Evolutionary conservation across 2,329 filamentous ascomycete genomes (phyloP).

Genomic region (Talaromyces atroroseus): DNA sequence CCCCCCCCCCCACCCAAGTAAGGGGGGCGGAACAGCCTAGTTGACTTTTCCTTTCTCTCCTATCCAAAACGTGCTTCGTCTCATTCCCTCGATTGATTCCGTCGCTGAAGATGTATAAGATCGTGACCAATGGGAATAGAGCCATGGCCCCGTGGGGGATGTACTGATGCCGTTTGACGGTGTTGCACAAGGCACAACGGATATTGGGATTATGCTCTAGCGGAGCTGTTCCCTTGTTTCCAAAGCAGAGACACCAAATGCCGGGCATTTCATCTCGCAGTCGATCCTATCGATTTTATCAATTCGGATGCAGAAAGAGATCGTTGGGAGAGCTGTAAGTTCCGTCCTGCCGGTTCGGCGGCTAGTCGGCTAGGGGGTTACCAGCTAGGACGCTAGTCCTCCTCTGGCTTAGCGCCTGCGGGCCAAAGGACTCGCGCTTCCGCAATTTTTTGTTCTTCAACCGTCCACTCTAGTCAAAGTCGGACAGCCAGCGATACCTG

Average conservation of each 20-base stretch:
- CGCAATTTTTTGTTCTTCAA: neutral
- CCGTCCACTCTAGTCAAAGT: neutral
- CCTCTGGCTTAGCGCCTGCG: neutral
- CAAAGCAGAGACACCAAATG: neutral
- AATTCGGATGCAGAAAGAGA: too few relatives aligned
- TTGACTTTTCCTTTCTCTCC: neutral
- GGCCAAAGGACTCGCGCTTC: neutral
- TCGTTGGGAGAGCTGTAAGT: too few relatives aligned
- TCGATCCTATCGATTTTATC: too few relatives aligned
- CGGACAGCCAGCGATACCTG: conserved; percentile 7
- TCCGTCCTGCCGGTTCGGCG: too few relatives aligned
- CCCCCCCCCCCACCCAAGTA: neutral
- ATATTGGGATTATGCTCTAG: neutral
- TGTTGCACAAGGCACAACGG: neutral
- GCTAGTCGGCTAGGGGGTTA: too few relatives aligned
- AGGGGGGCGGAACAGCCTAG: neutral
- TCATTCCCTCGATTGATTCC: neutral
- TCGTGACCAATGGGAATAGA: neutral
- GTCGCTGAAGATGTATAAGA: neutral
- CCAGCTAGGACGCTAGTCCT: conserved; percentile 1
- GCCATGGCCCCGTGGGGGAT: neutral
- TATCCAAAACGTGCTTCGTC: neutral
- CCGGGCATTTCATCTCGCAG: too few relatives aligned
- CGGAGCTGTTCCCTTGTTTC: neutral
- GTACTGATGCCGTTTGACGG: neutral